Evolutionary conservation across 306 rosid species (phyloP), one percentile per base, ranked within the genome.

Genomic region (Trifolium dubium): DNA sequence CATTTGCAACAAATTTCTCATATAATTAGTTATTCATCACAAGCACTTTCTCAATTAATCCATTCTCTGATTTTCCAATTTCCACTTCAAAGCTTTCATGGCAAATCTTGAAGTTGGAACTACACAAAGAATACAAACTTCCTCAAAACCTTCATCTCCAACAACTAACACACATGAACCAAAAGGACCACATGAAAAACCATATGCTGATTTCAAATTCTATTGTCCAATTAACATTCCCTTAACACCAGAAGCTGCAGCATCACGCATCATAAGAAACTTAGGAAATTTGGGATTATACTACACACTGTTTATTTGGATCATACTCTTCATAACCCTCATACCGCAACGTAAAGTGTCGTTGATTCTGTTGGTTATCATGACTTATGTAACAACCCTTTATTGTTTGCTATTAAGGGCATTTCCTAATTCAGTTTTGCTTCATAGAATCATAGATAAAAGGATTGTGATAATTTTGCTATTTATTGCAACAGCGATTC

Each of bases 271-370:
- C 32, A 71, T 69, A 32, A 60, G 67, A 74, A 90, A 88, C 84
- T 37, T 83, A 2, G 69, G 19, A 8, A 77, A 49, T 71, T 80
- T 67, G 11, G 85, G 90, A 18, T 58, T 82, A 31, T 86, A 80
- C 29, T 88, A 90, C 83, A 8, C 82, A 1, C 83, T 79, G 23
- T 90, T 90, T 60, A 76, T 90, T 58, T 90, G 92, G 92, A 75
- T 83, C 72, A 77, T 84, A 72, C 96, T 88, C 74, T 88, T 84
- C 85, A 84, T 88, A 74, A 77, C 86, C 10, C 88, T 88, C 5
- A 79, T 90, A 37, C 92, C 96, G 6, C 0, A 13, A 5, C 74
- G 92, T 7, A 73, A 90, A 49, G 75, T 82, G 4, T 86, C 92
- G 0, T 69, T 90, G 58, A 79, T 88, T 69, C 74, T 78, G 61